Base-by-base conservation (phyloP, 2,329 filamentous ascomycete species). In the Fusarium acutatum region DNA sequence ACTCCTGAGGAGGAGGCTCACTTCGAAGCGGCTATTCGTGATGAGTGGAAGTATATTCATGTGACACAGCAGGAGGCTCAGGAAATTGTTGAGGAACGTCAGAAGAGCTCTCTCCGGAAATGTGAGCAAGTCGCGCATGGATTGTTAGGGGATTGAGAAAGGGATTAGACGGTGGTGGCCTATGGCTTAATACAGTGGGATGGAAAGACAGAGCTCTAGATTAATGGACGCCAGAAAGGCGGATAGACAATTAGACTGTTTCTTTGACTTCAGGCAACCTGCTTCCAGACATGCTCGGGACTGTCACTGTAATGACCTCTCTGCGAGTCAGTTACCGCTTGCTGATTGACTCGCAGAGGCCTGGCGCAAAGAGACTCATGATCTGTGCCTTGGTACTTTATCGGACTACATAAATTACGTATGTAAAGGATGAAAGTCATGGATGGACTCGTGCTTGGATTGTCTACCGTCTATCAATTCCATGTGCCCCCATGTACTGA, bases 401-500 rank as follows among this genome's bases (percentile, higher is more conserved):
- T 14, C 4, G 12, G 5, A 14, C 12, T 20, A 24, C 8, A 18
- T 12, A 20, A 44, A 24, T 24, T 44, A 26, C 22, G 6, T 1
- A 17, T 44, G 43, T 26, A 20, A 13, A 44, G 24, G 14, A 26
- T 44, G 24, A 12, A 44, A 44, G 24, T 20, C 17, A 13, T 18
- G 6, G 0, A 8, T 26, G 20, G 41, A 26, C 24, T 44, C 5
- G 0, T 26, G 5, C 17, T 44, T 18, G 41, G 20, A 26, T 20
- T 6, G 7, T 20, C 41, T 5, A 43, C 15, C n/a, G 14, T 43
- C 40, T 24, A 24, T 43, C 17, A 24, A 24, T 43, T 2, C 40
- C 14, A 11, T 0, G 40, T 24, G 0, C 0, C n/a, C n/a, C 9
- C 9, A 43, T 43, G 15, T 24, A 24, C 40, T 26, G 41, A 44